Base-by-base conservation (phyloP, 495 filamentous ascomycete species). In the Cetradonia linearis region DNA sequence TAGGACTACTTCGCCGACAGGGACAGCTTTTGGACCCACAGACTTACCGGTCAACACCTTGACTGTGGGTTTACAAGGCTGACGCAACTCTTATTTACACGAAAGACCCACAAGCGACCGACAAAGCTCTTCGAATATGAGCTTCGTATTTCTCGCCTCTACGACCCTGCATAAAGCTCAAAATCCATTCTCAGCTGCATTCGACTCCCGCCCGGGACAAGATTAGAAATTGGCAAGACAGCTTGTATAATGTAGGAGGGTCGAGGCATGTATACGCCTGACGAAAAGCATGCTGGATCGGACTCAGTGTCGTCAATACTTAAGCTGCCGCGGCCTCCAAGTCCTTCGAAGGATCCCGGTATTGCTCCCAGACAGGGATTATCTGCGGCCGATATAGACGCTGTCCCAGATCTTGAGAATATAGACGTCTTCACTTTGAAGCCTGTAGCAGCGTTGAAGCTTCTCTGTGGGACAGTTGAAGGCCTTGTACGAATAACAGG, bases 391-490 rank as follows among this genome's bases (percentile, higher is more conserved):
- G 60, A 65, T 47, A 38, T 56, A 27, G 62, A 64, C 8, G 36
- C 55, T 52, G 56, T 67, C 11, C 47, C 61, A 23, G 20, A 59
- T 8, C 66, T 62, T 52, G 65, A 66, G 27, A 66, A 69, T 40
- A 59, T 68, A 34, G 86, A 89, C 67, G 81, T 95, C 57, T 87
- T 87, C 72, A 80, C 81, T 27, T 76, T 98, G 40, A 71, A 81
- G 0, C 83, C 90, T 1, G 77, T 83, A 31, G 81, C 81, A 0
- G 92, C 92, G n/a, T 74, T 98, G 63, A 87, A 86, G 62, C 74
- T 95, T 56, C 79, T 98, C 5, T 82, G 83, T 49, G 73, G 79
- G 28, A 82, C 85, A 31, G 74, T 96, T 59, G 86, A 94, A 63
- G 77, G 80, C 16, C 77, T 98, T 52, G 85, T 87, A 18, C 76